Evolutionary conservation across 2,329 filamentous ascomycete species (phyloP).

Genomic region (Phyllosticta capitalensis): DNA sequence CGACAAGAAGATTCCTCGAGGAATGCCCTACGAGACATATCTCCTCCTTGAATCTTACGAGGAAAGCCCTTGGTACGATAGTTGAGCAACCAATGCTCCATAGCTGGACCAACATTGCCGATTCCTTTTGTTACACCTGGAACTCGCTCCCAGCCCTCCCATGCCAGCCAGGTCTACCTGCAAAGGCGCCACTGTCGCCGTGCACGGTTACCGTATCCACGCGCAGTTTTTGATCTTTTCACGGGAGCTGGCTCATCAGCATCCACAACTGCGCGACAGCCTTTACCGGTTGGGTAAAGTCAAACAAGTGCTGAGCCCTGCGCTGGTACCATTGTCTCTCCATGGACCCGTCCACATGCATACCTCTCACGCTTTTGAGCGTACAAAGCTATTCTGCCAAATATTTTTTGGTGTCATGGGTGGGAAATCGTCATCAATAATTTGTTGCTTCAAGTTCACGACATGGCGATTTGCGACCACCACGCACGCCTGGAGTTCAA

Average conservation of each 20-base stretch:
- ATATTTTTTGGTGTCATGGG: background rate
- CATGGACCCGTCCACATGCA: background rate
- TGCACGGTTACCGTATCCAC: background rate
- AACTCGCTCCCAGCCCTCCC: background rate
- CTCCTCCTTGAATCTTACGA: slow-evolving; percentile 8
- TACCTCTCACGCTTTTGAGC: background rate
- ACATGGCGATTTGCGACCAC: background rate
- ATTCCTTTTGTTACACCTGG: background rate
- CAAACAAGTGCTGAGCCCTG: no score
- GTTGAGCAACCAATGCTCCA: background rate
- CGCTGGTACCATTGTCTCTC: background rate
- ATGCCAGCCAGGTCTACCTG: background rate
- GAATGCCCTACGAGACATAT: slow-evolving; percentile 10
- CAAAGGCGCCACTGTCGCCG: background rate
- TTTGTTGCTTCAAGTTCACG: background rate
- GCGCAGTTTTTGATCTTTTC: background rate
- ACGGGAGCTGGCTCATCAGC: background rate
- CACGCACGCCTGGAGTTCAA: background rate
- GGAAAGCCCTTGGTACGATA: slow-evolving; percentile 11
- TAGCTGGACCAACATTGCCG: background rate
- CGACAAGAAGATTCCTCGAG: slow-evolving; percentile 2
- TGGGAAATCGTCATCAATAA: background rate
- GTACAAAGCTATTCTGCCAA: background rate
- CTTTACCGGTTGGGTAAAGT: no score
- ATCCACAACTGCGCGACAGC: background rate